Evolutionary conservation across 768 basidiomycete species (phyloP), one percentile per base, ranked within the genome.

Genomic region (Boletus rex-veris): DNA sequence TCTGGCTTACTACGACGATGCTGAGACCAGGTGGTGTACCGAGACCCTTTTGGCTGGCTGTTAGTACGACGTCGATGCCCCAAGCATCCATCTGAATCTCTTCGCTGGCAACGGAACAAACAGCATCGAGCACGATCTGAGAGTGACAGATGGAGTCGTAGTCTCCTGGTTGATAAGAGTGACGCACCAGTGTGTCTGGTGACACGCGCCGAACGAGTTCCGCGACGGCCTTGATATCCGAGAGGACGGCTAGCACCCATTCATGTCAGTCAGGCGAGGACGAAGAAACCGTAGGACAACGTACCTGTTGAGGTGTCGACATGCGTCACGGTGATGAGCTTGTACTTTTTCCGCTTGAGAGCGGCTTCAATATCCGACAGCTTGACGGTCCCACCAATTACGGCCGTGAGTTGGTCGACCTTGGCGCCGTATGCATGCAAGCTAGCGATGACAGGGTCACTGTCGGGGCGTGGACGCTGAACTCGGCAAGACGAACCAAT

Each of bases 81-180:
- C 97, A 98, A 3, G 81, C 86, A 62, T 98, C 97, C 77, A 97
- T 89, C 42, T 78, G 83, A 63, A 99, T 94, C 69, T 98, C 93
- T 69, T 98, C 97, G 61, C 88, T 91, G 6, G 91, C 97, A 15
- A 98, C 93, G 2, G 93, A 88, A 73, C 97, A 99, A 26, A 99
- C 97, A n/a, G 84, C 92, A 65, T 99, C 97, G 54, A 93, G 77
- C 8, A 90, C 76, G 40, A 93, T 76, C 86, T 89, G 53, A 21
- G n/a, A 18, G 35, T 12, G 43, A 45, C 7, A 46, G 36, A 37
- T 62, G 45, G 47, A 21, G 11, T 15, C 3, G 16, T 11, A 2
- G 38, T 21, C 37, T 36, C 48, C 2, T 38, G 26, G n/a, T 19
- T 5, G 39, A 14, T 24, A 36, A 9, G 50, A 18, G 30, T 65